These are phyloP conservation scores for Trichophyton simii DNA, from an alignment of 2,329 filamentous ascomycete genomes.

Conservation along the genomic window DNA sequence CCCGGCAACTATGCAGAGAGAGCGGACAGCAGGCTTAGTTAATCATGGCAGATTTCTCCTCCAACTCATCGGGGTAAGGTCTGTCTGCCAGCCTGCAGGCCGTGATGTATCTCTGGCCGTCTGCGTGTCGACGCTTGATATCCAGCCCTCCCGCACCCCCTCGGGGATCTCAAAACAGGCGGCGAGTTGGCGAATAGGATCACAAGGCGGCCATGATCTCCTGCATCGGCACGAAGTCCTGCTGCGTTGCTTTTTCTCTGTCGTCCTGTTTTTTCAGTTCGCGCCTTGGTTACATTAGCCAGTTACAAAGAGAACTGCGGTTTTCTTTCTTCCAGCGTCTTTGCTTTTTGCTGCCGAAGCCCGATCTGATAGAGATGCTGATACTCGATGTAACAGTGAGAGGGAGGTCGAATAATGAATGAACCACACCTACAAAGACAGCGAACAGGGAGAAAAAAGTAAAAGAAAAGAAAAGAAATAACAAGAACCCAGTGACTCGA, in stretches of 20 bases:
- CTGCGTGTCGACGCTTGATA: no score
- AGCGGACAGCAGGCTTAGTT: no score
- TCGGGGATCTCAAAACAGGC: background rate
- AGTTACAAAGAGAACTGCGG: background rate
- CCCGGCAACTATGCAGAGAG: no score
- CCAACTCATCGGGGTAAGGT: no score
- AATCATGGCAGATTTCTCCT: no score
- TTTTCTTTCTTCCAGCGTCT: background rate
- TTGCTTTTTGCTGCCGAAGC: constrained; percentile 1
- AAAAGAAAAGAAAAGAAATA: background rate
- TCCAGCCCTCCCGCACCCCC: background rate
- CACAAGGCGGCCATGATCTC: background rate
- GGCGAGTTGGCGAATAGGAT: background rate
- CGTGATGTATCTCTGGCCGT: no score
- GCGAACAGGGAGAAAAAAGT: background rate
- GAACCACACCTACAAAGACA: background rate
- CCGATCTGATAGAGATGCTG: background rate
- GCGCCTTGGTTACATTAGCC: no score
- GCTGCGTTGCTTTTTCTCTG: background rate
- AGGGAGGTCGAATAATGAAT: background rate
- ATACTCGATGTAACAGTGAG: background rate
- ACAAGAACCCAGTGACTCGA: background rate
- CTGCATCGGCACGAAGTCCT: background rate
- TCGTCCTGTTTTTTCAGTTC: background rate
- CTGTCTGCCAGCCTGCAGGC: no score